Percentiles rank a stretch among this genome's conserved stretches.
These are phyloP conservation scores for Boletellus emodensis DNA, from an alignment of 768 basidiomycete genomes.

Conservation along the genomic window DNA sequence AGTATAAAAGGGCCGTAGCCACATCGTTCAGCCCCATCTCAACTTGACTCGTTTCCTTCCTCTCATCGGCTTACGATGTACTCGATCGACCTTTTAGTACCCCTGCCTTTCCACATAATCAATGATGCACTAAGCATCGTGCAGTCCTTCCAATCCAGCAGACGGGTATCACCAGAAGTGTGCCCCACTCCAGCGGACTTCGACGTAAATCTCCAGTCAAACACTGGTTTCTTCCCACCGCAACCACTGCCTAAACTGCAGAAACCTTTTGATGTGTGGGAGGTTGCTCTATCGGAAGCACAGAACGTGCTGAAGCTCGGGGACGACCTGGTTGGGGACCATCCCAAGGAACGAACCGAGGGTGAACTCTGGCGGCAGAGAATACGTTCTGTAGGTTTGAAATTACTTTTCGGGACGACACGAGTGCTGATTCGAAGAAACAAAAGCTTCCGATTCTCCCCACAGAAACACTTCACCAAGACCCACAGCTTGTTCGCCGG, in stretches of 20 bases:
- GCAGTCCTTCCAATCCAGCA: conserved; percentile 38
- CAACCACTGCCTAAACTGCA: conserved; percentile 56
- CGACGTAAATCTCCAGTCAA: conserved; percentile 41
- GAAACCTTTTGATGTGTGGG: conserved; percentile 62
- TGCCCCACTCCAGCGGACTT: conserved; percentile 44
- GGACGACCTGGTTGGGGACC: conserved; percentile 48
- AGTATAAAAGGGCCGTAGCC: conserved; percentile 21
- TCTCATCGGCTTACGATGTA: conserved; percentile 20
- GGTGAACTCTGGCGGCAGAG: conserved; percentile 68
- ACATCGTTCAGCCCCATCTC: conserved; percentile 2
- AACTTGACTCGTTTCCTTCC: conserved; percentile 1
- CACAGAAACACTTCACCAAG: conserved; percentile 45
- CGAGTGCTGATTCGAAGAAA: conserved; percentile 11
- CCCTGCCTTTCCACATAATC: conserved; percentile 51
- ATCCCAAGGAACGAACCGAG: conserved; percentile 43
- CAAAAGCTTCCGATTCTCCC: conserved; percentile 69
- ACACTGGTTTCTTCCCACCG: conserved; percentile 84
- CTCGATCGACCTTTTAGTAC: conserved; percentile 38
- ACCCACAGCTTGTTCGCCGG: conserved; percentile 66
- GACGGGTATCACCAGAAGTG: conserved; percentile 27
- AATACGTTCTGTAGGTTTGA: conserved; percentile 56
- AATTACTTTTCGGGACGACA: conserved; percentile 1
- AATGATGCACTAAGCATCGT: conserved; percentile 44
- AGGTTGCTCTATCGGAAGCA: conserved; percentile 56
- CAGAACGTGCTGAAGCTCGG: conserved; percentile 52